Conservation (phyloP, 495 filamentous ascomycete genomes). For the Penicillium lividum region DNA sequence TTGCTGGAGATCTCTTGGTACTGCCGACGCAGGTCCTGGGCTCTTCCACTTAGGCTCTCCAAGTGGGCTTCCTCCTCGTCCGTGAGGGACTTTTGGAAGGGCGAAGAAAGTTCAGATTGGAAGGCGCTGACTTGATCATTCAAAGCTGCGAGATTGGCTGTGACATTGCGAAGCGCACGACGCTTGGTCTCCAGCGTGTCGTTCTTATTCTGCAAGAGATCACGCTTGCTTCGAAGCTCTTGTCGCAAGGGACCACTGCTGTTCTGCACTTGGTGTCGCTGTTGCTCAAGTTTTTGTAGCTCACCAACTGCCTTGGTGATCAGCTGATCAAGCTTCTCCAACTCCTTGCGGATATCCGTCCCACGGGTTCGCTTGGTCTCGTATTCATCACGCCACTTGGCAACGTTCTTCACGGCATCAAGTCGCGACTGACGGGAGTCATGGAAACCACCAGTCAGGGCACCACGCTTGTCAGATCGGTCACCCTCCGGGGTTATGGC, state of each 20-base stretch:
- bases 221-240: conserved; percentile 70
- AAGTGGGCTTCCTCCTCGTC: conserved; percentile 79
- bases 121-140: conserved; percentile 71
- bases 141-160: conserved; percentile 71
- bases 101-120: conserved; percentile 74
- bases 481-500: conserved; percentile 95
- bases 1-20: conserved; percentile 71
- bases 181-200: conserved; percentile 74
- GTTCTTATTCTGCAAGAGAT: conserved; percentile 69
- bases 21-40: conserved; percentile 71
- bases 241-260: conserved; percentile 77
- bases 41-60: conserved; percentile 64
- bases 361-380: conserved; percentile 63
- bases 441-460: conserved; percentile 89
- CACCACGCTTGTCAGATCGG: conserved; percentile 88
- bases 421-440: conserved; percentile 81
- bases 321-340: conserved; percentile 80
- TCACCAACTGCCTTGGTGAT: conserved; percentile 80
- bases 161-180: conserved; percentile 68
- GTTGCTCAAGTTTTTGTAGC: conserved; percentile 79
- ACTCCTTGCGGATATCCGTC: conserved; percentile 59
- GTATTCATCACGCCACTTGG: conserved; percentile 71
- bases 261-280: conserved; percentile 72
- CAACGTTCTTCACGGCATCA: conserved; percentile 75
- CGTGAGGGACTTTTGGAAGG: conserved; percentile 90